Conservation (phyloP, 306 rosid species). For the Prosopis cineraria region DNA sequence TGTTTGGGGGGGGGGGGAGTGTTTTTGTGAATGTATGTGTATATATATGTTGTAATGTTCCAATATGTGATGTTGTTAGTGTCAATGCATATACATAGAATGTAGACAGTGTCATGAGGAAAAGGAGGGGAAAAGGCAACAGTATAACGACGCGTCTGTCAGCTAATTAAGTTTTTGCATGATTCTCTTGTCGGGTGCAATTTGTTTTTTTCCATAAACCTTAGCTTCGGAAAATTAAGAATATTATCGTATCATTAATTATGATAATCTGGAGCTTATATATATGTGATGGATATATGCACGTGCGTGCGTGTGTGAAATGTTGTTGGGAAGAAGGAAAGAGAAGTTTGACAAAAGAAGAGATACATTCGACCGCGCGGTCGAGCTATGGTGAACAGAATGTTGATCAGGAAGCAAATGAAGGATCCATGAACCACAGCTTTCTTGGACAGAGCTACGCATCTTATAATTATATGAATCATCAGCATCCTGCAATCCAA, state of each 20-base stretch:
- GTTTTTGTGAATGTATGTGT: neutral
- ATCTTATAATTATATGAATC: constrained; percentile 22
- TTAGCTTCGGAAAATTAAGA: neutral
- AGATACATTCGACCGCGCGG: neutral
- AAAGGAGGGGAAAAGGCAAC: neutral
- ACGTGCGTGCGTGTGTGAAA: neutral
- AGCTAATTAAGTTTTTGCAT: neutral
- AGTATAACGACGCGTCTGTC: neutral
- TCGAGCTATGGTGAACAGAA: constrained; percentile 30
- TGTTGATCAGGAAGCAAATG: constrained; percentile 14
- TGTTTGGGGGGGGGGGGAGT: no score
- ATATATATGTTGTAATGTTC: neutral
- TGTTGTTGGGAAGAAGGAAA: constrained; percentile 40
- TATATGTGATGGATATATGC: neutral
- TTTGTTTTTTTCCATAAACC: no score
- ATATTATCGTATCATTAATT: neutral
- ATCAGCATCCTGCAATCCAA: constrained; percentile 12
- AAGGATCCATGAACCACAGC: neutral
- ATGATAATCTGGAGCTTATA: neutral
- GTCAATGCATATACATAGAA: neutral
- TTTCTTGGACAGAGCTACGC: neutral
- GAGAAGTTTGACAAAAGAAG: constrained; percentile 22
- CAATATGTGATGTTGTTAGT: neutral
- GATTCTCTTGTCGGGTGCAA: neutral
- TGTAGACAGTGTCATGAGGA: neutral